These are phyloP conservation scores for Cryptosporidium sp. DNA, from an alignment of 169 alveolate species.

Conservation along the genomic window DNA sequence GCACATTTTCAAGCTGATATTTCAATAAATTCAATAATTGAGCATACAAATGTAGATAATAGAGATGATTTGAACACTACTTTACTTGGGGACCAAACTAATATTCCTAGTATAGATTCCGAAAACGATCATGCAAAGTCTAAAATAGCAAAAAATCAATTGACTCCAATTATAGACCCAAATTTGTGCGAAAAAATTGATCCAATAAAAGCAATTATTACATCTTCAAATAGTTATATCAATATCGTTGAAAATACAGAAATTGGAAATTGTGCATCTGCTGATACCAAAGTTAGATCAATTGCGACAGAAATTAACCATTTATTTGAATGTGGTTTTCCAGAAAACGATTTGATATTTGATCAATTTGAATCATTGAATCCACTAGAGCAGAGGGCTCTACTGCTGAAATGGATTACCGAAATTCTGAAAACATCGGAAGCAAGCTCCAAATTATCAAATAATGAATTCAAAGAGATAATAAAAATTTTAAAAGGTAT, in stretches of 20 bases:
- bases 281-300: neutral
- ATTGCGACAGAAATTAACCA: neutral
- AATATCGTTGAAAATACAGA: neutral
- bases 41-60: neutral
- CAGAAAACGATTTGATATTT: slow-evolving; percentile 8
- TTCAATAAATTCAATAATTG: neutral
- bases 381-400: slow-evolving; percentile 42
- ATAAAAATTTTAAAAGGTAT: slow-evolving; percentile 25
- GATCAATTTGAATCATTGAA: slow-evolving; percentile 50
- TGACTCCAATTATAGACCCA: slow-evolving; percentile 50
- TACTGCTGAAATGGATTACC: slow-evolving; percentile 50
- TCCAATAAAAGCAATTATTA: slow-evolving; percentile 51
- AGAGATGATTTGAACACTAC: neutral
- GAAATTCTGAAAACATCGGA: neutral
- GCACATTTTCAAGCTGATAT: neutral
- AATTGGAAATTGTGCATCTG: neutral
- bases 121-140: neutral
- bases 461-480: slow-evolving; percentile 21
- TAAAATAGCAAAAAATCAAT: neutral
- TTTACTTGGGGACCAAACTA: neutral
- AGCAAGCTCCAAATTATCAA: neutral
- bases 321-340: neutral
- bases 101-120: neutral
- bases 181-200: slow-evolving; percentile 35
- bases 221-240: neutral